These are phyloP conservation scores for Botrytis deweyae DNA, from an alignment of 2,329 filamentous ascomycete species.

Conservation along the genomic window DNA sequence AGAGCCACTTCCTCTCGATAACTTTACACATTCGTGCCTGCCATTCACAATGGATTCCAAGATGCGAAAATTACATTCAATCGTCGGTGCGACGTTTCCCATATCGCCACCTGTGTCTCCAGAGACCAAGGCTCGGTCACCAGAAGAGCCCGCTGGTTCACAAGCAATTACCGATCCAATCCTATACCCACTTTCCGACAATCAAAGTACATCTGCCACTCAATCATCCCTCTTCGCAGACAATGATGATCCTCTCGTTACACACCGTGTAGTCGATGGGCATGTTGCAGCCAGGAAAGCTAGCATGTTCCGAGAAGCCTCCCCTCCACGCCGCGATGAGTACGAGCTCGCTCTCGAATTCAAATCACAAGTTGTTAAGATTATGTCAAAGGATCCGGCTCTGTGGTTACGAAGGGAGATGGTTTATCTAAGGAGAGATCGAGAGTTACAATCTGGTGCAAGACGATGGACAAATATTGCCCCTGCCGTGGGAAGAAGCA, in stretches of 20 bases:
- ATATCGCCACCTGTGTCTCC: slow-evolving; percentile 61
- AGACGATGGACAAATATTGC: slow-evolving; percentile 35
- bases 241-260: slow-evolving; percentile 41
- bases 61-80: slow-evolving; percentile 37
- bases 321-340: slow-evolving; percentile 52
- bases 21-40: slow-evolving; percentile 42
- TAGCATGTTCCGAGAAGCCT: slow-evolving; percentile 43
- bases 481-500: slow-evolving; percentile 25
- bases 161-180: slow-evolving; percentile 53
- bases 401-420: slow-evolving; percentile 35
- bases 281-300: slow-evolving; percentile 37
- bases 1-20: slow-evolving; percentile 54
- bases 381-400: slow-evolving; percentile 33
- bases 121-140: slow-evolving; percentile 39
- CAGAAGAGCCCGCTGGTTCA: slow-evolving; percentile 36
- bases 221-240: slow-evolving; percentile 52
- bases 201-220: slow-evolving; percentile 41
- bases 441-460: slow-evolving; percentile 27
- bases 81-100: slow-evolving; percentile 41
- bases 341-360: slow-evolving; percentile 56
- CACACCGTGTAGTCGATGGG: slow-evolving; percentile 49
- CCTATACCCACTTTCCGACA: slow-evolving; percentile 53
- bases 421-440: slow-evolving; percentile 35
- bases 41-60: slow-evolving; percentile 32
- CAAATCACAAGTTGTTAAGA: slow-evolving; percentile 50